Base-by-base conservation (phyloP, 2,329 filamentous ascomycete genomes). In the Alternaria incomplexa region DNA sequence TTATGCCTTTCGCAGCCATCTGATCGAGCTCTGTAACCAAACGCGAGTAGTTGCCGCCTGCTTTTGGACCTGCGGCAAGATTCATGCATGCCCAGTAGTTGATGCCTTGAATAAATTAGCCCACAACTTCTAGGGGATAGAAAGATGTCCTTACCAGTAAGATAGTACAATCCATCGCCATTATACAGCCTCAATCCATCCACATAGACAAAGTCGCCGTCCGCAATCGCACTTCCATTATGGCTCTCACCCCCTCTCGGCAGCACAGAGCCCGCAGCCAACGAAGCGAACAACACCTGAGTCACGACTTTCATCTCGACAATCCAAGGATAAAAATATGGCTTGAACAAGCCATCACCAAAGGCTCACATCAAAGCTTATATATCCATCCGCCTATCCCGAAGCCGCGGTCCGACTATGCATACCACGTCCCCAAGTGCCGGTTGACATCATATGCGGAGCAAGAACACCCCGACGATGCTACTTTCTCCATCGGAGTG, bases 41-140 rank as follows among this genome's bases (percentile, higher is more conserved):
- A 22, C 79, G 79, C 8, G 77, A 72, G 58, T 77, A 73, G 47
- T 81, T 79, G 7, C 79, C 79, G 15, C 79, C 79, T 22, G 71
- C 68, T 3, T 75, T 73, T 3, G 68, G 70, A 26, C 76, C 70
- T 30, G 79, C 78, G 5, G 79, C 79, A 15, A 81, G 61, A 55
- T 81, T 81, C 73, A 81, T 76, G 57, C 79, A 81, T 28, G 79
- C 75, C 79, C 79, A 81, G 67, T 81, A 81, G 54, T 81, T 81
- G 47, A 81, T 59, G 66, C 79, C 73, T 76, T 9, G 5, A 12
- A 5, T 6, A 5, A 3, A 15, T 13, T 20, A 71, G 56, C 43
- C 8, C 10, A 5, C 25, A 4, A 3, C 2, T 13, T 17, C 7
- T 5, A 30, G 4, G 13, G 26, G 6, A 17, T 12, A 15, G 17